A percentile compares a stretch with the other conserved stretches of the same genome.
phyloP scores from a whole-genome alignment of 2,329 filamentous ascomycete genomes.

The Ustulina deusta region DNA sequence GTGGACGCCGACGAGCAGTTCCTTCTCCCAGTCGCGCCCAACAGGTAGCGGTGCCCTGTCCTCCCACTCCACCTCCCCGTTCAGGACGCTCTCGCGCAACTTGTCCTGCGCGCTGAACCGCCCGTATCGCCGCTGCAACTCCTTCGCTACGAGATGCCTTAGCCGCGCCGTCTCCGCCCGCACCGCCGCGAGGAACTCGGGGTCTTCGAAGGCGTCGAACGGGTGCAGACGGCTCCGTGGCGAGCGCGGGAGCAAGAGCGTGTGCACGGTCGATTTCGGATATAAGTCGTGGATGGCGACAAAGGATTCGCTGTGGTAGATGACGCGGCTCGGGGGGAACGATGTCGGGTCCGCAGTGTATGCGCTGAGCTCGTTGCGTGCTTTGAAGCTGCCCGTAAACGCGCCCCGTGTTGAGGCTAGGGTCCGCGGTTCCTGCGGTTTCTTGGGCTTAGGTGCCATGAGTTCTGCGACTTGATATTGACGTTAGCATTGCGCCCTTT shows the following conservation, averaged over 20 bases:
- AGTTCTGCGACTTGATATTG: conserved; percentile 60
- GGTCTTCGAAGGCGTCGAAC: conserved; percentile 79
- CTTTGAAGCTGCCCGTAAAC: conserved; percentile 51
- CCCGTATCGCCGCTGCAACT: conserved; percentile 78
- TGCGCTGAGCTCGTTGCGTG: conserved; percentile 71
- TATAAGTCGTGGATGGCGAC: conserved; percentile 85
- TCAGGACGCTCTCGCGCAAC: conserved; percentile 74
- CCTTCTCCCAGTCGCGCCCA: conserved; percentile 82
- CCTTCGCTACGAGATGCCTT: conserved; percentile 74
- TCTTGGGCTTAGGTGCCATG: conserved; percentile 64
- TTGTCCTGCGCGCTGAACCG: conserved; percentile 71
- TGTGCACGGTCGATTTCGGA: conserved; percentile 87
- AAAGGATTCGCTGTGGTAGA: conserved; percentile 76
- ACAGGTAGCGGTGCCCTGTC: conserved; percentile 66
- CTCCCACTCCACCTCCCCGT: conserved; percentile 63
- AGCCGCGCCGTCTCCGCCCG: conserved; percentile 71
- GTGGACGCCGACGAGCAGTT: conserved; percentile 84
- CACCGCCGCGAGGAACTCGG: conserved; percentile 74
- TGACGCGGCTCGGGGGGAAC: conserved; percentile 68
- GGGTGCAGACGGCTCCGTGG: conserved; percentile 75
- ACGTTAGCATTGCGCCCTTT: conserved; percentile 10
- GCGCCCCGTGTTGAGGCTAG: conserved; percentile 39
- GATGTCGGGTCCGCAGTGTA: conserved; percentile 75
- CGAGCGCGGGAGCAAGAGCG: conserved; percentile 84
- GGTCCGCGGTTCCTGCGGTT: conserved; percentile 40